Percentiles rank a stretch among this genome's conserved stretches.
These are phyloP conservation scores for Combretum micranthum DNA, from an alignment of 345 rosid genomes.

Conservation along the genomic window DNA sequence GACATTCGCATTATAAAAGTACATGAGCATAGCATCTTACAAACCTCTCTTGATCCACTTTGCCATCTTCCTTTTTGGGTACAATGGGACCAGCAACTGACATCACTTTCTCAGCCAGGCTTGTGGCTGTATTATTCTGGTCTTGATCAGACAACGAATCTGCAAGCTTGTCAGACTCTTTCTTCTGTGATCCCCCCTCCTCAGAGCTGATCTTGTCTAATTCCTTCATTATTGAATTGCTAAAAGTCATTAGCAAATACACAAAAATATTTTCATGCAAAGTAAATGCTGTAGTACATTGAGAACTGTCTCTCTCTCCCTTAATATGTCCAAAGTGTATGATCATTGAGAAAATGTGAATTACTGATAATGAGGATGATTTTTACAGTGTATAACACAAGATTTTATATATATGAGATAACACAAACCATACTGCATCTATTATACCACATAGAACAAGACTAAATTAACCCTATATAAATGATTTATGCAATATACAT, in stretches of 20 bases:
- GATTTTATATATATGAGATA: too few species aligned
- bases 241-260: constrained; percentile 5
- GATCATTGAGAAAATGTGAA: too few species aligned
- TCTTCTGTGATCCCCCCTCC: constrained; percentile 26
- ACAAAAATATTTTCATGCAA: not conserved
- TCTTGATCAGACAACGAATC: constrained; percentile 30
- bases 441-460: too few species aligned
- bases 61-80: constrained; percentile 88
- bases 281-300: too few species aligned
- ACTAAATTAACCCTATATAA: too few species aligned
- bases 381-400: too few species aligned
- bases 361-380: too few species aligned
- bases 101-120: constrained; percentile 96
- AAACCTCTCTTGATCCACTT: constrained; percentile 92
- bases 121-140: constrained; percentile 43
- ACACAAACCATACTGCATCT: too few species aligned
- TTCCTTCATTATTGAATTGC: constrained; percentile 23
- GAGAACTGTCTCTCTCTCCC: too few species aligned
- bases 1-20: not conserved
- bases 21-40: not conserved
- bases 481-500: too few species aligned
- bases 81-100: constrained; percentile 93
- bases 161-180: constrained; percentile 31
- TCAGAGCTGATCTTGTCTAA: constrained; percentile 19
- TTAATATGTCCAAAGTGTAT: too few species aligned